A percentile compares a stretch with the other conserved stretches of the same genome.
Evolutionary conservation across 345 rosid genomes (phyloP).

Genomic region (Physaria fendleri): DNA sequence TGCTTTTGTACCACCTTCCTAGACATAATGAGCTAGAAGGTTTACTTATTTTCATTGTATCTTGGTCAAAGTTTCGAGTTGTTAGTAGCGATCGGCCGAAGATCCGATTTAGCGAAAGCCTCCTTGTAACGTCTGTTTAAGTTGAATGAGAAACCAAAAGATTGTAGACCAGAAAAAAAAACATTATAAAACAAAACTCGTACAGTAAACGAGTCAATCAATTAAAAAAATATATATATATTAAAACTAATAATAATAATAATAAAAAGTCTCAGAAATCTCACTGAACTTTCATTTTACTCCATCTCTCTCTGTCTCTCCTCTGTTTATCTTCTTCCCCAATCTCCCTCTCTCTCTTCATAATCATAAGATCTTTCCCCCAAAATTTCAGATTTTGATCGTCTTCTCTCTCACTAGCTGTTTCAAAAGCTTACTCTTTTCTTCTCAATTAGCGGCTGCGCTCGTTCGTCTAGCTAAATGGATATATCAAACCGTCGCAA

Average conservation of each 20-base stretch:
- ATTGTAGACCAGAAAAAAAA: no score
- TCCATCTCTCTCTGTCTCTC: not conserved
- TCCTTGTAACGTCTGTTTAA: not conserved
- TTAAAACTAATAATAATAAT: not conserved
- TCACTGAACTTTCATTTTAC: slow-evolving; percentile 25
- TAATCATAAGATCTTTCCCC: not conserved
- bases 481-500: slow-evolving; percentile 15
- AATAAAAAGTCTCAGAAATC: slow-evolving; percentile 12
- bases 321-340: not conserved
- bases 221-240: slow-evolving; percentile 10
- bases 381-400: no score
- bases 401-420: no score
- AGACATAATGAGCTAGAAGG: no score
- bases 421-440: not conserved
- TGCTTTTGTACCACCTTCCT: no score
- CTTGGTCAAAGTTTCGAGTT: no score
- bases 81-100: no score
- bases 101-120: no score
- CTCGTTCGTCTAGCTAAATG: slow-evolving; percentile 6
- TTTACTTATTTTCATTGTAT: no score
- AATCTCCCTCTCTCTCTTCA: not conserved
- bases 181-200: not conserved
- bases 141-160: not conserved
- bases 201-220: slow-evolving; percentile 7
- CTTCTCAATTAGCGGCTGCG: slow-evolving; percentile 11